Evolutionary conservation across 768 basidiomycete species (phyloP).

Genomic region (Filobasidium wieringae): DNA sequence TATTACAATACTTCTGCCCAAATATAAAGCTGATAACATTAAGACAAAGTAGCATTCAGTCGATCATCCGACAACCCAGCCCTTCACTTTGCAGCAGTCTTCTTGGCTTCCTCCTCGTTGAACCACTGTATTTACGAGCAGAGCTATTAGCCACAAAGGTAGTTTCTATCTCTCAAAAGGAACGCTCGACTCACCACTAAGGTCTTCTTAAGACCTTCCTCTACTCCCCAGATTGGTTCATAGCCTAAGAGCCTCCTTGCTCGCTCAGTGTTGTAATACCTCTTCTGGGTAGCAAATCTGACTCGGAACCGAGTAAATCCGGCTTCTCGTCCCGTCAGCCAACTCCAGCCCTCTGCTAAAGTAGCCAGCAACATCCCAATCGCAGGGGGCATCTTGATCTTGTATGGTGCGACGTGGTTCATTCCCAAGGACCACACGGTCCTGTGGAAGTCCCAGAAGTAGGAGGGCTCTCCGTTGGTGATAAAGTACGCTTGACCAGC

Average conservation of each 20-base stretch:
- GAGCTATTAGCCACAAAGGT: background rate
- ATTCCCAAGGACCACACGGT: slow-evolving; percentile 52
- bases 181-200: slow-evolving; percentile 41
- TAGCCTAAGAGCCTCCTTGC: slow-evolving; percentile 79
- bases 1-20: too few relatives aligned
- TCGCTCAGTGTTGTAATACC: slow-evolving; percentile 83
- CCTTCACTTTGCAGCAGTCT: background rate
- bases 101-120: slow-evolving; percentile 6
- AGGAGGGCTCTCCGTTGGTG: slow-evolving; percentile 88
- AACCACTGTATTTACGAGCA: slow-evolving; percentile 2
- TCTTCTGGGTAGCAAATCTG: slow-evolving; percentile 59
- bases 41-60: too few relatives aligned
- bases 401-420: slow-evolving; percentile 48
- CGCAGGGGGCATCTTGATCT: slow-evolving; percentile 48
- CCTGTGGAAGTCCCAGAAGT: slow-evolving; percentile 90
- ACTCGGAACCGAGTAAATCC: slow-evolving; percentile 79
- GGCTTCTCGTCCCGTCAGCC: slow-evolving; percentile 63
- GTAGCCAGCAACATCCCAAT: slow-evolving; percentile 63
- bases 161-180: background rate
- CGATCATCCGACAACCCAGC: background rate
- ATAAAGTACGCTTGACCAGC: slow-evolving; percentile 93
- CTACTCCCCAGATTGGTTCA: slow-evolving; percentile 75
- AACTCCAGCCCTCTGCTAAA: slow-evolving; percentile 60
- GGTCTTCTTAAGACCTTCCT: slow-evolving; percentile 71
- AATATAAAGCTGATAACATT: too few relatives aligned